These are phyloP conservation scores for Globisporangium emineosum DNA, from an alignment of 352 stramenopile genomes.

Conservation along the genomic window DNA sequence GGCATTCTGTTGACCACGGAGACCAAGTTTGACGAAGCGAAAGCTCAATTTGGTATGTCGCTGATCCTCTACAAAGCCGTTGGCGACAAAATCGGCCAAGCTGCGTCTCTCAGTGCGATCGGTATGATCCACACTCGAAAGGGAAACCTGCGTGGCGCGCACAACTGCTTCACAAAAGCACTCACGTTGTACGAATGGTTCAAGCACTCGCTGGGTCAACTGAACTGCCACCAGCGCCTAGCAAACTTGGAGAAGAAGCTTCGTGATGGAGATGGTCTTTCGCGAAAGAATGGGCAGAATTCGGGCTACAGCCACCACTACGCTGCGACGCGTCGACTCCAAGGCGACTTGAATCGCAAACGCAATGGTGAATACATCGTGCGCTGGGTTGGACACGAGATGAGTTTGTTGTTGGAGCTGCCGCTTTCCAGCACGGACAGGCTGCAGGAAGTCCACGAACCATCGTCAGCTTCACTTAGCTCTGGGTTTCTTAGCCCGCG, in stretches of 20 bases:
- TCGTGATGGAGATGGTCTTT: constrained; percentile 57
- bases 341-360: constrained; percentile 82
- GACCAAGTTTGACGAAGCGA: constrained; percentile 81
- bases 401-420: constrained; percentile 73
- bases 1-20: constrained; percentile 75
- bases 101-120: constrained; percentile 68
- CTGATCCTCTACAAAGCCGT: constrained; percentile 75
- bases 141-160: constrained; percentile 66
- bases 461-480: constrained; percentile 15
- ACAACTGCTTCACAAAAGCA: constrained; percentile 80
- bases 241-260: constrained; percentile 85
- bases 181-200: constrained; percentile 83
- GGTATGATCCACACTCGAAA: constrained; percentile 82
- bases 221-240: constrained; percentile 80
- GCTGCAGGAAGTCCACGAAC: constrained; percentile 39
- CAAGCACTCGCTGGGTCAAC: constrained; percentile 69
- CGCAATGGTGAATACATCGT: constrained; percentile 79
- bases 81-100: constrained; percentile 74
- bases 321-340: constrained; percentile 60
- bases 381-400: constrained; percentile 80
- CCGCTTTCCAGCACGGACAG: constrained; percentile 41
- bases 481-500: constrained; percentile 10
- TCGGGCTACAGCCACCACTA: constrained; percentile 77
- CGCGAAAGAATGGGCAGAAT: constrained; percentile 51
- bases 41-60: constrained; percentile 71